Base-by-base conservation (phyloP, 2,329 filamentous ascomycete genomes). In the Pyrenophora seminiperda region DNA sequence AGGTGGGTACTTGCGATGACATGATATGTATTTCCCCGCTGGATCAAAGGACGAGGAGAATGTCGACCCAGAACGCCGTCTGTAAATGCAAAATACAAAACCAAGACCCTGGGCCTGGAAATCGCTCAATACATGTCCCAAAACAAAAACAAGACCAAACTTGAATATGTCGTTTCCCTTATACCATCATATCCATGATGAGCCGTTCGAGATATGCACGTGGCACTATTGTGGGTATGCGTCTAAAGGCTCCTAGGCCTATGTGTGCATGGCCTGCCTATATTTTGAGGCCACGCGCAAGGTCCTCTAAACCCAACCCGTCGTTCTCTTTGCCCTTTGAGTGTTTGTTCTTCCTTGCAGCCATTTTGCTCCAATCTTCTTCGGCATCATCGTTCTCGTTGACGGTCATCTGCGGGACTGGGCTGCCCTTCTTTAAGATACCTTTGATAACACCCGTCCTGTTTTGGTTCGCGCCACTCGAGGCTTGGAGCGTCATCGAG, bases 281-380 rank as follows among this genome's bases (percentile, higher is more conserved):
- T 14, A 65, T 57, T 43, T 64, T 63, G 20, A 65, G 59, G 7
- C 62, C 67, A 14, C 59, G 58, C 1, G 61, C 66, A 13, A 69
- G 54, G 27, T 68, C 64, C 42, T 62, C 58, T 33, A 68, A 54
- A 7, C 54, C 65, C 3, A 40, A 56, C 15, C 36, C 56, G 17
- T 42, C 45, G 29, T 54, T 63, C 48, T 59, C 54, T 30, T 58
- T 61, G 39, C 58, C 58, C 20, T 54, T 58, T 7, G 29, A 43
- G 30, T 62, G 64, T 42, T 65, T 70, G 38, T 48, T 66, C 54
- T 68, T 72, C 40, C 68, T 59, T 19, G 62, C 60, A 1, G 62
- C 62, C 58, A 71, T 59, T 36, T 58, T 62, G 38, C 64, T 59
- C 69, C 69, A 72, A 37, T 70, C 66, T 34, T 71, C 69, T 10